These are phyloP conservation scores for Aspergillus sp. DNA, from an alignment of 2,329 filamentous ascomycete species.

Conservation along the genomic window DNA sequence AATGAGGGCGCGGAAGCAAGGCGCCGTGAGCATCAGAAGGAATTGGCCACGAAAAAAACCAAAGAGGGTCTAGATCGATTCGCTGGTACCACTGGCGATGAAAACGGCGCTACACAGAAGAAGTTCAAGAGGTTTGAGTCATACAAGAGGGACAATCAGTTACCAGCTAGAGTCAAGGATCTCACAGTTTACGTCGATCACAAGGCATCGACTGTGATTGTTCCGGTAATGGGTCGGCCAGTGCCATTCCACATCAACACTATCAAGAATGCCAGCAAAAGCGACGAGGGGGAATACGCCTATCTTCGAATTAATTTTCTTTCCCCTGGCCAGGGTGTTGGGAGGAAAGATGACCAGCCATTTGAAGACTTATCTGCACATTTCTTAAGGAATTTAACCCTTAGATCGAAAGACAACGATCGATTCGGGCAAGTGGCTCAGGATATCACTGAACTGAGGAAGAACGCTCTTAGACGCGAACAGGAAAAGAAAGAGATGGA, in stretches of 20 bases:
- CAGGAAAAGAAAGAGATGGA: constrained; percentile 99
- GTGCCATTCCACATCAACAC: constrained; percentile 98
- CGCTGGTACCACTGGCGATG: constrained; percentile 76
- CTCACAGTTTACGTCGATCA: constrained; percentile 85
- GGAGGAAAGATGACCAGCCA: constrained; percentile 93
- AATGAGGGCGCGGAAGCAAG: constrained; percentile 88
- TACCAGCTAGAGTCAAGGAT: constrained; percentile 79
- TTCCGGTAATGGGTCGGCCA: constrained; percentile 95
- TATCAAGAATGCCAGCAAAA: constrained; percentile 98
- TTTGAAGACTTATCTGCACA: constrained; percentile 96
- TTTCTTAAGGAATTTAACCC: constrained; percentile 92
- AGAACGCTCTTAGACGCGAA: constrained; percentile 85
- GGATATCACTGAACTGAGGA: constrained; percentile 95
- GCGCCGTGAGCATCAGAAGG: constrained; percentile 88
- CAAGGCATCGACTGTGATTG: constrained; percentile 85
- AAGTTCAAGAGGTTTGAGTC: constrained; percentile 99
- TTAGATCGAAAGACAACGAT: constrained; percentile 84
- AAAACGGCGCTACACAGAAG: constrained; percentile 91
- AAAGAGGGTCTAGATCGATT: constrained; percentile 83
- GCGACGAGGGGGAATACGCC: constrained; percentile 89
- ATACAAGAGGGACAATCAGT: constrained; percentile 95
- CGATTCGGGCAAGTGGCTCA: constrained; percentile 88
- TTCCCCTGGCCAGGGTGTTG: constrained; percentile 94
- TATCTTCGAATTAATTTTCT: constrained; percentile 97
- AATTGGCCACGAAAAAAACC: constrained; percentile 83